Conservation (phyloP, 2,329 filamentous ascomycete genomes). For the Alternaria sp. region DNA sequence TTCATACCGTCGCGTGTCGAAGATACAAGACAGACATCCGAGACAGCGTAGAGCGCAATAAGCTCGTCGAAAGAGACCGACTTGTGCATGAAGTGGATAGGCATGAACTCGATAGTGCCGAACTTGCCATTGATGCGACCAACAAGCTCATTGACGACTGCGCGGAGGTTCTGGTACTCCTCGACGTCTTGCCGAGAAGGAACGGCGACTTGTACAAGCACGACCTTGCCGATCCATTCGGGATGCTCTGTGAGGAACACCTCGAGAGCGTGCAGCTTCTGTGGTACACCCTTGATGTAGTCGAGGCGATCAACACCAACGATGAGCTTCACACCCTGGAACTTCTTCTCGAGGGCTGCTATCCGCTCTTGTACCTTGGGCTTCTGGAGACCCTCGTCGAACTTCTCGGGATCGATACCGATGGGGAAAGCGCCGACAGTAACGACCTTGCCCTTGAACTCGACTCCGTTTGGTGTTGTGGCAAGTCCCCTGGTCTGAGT, state of each 20-base stretch:
- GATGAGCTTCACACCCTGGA: constrained; percentile 94
- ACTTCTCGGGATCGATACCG: constrained; percentile 96
- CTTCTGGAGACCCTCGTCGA: constrained; percentile 85
- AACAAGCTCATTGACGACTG: constrained; percentile 95
- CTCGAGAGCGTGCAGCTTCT: constrained; percentile 95
- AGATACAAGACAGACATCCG: constrained; percentile 89
- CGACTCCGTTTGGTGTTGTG: constrained; percentile 91
- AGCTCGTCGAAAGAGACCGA: constrained; percentile 94
- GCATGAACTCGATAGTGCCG: constrained; percentile 97
- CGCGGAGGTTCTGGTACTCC: constrained; percentile 94
- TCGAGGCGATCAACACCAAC: constrained; percentile 96
- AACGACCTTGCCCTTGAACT: constrained; percentile 86
- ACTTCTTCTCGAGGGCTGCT: constrained; percentile 82
- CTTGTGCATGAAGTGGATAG: constrained; percentile 98
- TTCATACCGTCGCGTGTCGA: constrained; percentile 99
- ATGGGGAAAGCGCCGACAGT: constrained; percentile 96
- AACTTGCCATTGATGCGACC: constrained; percentile 97
- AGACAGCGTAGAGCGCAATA: constrained; percentile 89
- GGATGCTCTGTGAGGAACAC: constrained; percentile 97
- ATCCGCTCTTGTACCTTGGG: constrained; percentile 89
- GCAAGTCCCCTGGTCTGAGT: constrained; percentile 60
- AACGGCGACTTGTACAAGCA: constrained; percentile 94
- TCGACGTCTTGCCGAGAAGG: constrained; percentile 95
- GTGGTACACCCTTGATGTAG: constrained; percentile 98
- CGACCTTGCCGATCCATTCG: constrained; percentile 97